phyloP scores from a whole-genome alignment of 768 basidiomycete genomes.

The Amanita pallidorosea region DNA sequence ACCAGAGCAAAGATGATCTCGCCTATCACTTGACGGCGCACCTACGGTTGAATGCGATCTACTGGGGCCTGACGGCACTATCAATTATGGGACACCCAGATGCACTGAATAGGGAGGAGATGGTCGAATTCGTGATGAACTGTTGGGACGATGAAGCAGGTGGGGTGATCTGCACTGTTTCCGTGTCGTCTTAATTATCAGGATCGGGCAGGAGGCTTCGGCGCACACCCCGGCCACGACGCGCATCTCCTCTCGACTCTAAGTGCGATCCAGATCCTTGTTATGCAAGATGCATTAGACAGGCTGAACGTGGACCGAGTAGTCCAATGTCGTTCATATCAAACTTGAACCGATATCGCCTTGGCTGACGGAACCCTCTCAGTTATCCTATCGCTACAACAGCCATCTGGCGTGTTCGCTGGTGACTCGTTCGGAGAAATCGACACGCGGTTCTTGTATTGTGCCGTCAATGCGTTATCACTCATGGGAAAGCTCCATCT shows the following conservation, averaged over 20 bases:
- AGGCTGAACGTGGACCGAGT: slow-evolving; percentile 60
- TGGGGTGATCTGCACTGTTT: slow-evolving; percentile 10
- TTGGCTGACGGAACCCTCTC: neutral
- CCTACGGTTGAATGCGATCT: slow-evolving; percentile 89
- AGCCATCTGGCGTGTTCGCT: slow-evolving; percentile 78
- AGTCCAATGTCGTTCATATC: slow-evolving; percentile 42
- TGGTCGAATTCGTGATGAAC: slow-evolving; percentile 82
- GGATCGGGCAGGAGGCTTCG: slow-evolving; percentile 63
- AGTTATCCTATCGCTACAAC: slow-evolving; percentile 84
- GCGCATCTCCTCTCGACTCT: slow-evolving; percentile 80
- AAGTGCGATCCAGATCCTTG: slow-evolving; percentile 86
- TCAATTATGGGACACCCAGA: slow-evolving; percentile 71
- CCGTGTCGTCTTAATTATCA: neutral
- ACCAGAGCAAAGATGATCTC: slow-evolving; percentile 74
- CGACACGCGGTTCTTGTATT: slow-evolving; percentile 87
- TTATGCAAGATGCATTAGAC: slow-evolving; percentile 75
- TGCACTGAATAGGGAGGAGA: slow-evolving; percentile 73
- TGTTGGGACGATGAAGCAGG: slow-evolving; percentile 95
- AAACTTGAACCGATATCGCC: neutral
- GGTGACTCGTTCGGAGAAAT: slow-evolving; percentile 89
- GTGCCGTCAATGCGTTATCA: slow-evolving; percentile 74
- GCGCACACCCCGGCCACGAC: slow-evolving; percentile 89
- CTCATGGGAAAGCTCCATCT: slow-evolving; percentile 66
- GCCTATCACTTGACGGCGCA: slow-evolving; percentile 88
- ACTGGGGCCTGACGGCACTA: slow-evolving; percentile 91